Conservation (phyloP, 306 rosid genomes). For the Boehmeria nivea region DNA sequence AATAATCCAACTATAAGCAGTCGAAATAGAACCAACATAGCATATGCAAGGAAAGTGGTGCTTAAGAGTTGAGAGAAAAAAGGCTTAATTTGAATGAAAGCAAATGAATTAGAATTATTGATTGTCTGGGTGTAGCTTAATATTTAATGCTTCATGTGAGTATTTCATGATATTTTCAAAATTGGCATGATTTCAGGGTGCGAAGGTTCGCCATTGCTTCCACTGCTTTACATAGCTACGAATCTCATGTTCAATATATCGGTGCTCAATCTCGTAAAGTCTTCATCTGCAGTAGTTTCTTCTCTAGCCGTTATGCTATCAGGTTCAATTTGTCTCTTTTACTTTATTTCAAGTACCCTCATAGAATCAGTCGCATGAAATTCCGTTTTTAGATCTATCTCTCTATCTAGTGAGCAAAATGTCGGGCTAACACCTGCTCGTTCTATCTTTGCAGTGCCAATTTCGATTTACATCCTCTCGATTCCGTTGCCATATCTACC, state of each 20-base stretch:
- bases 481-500: constrained; percentile 82
- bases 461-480: constrained; percentile 68
- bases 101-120: no score
- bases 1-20: no score
- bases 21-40: no score
- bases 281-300: constrained; percentile 74
- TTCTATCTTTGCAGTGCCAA: constrained; percentile 58
- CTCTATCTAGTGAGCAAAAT: no score
- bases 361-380: no score
- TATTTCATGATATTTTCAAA: not conserved
- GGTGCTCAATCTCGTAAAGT: constrained; percentile 59
- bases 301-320: constrained; percentile 77
- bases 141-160: not conserved
- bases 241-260: constrained; percentile 80
- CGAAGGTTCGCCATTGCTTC: constrained; percentile 84
- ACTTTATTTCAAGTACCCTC: not conserved
- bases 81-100: not conserved
- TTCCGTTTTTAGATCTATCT: no score
- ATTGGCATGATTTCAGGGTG: constrained; percentile 44
- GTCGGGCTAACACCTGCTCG: no score
- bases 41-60: no score
- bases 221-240: constrained; percentile 58
- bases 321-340: constrained; percentile 40
- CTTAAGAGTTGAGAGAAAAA: no score
- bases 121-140: no score